Conservation (phyloP, 192 early-diverging fungal species). For the Anaeromyces robustus region DNA sequence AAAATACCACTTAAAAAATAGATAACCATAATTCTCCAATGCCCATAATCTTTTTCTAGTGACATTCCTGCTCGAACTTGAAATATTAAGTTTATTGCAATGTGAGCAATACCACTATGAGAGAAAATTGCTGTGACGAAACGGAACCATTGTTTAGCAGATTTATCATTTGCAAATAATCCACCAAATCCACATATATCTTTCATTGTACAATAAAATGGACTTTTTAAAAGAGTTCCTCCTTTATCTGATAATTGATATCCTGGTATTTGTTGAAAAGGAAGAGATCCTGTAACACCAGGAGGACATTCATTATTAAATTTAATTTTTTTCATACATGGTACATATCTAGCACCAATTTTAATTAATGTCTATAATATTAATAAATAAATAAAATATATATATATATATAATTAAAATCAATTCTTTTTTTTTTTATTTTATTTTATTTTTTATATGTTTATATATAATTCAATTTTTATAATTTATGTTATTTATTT, state of each 20-base stretch:
- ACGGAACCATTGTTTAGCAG: constrained; percentile 60
- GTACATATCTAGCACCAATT: constrained; percentile 58
- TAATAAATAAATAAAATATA: no score
- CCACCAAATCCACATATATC: constrained; percentile 46
- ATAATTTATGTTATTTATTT: no score
- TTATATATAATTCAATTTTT: no score
- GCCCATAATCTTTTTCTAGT: constrained; percentile 62
- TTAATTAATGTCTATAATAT: constrained; percentile 35
- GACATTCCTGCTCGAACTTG: constrained; percentile 54
- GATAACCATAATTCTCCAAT: constrained; percentile 47
- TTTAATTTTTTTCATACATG: constrained; percentile 48
- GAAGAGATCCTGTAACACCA: constrained; percentile 12
- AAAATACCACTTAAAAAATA: constrained; percentile 58
- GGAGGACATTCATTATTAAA: constrained; percentile 16
- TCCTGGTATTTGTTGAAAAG: neutral
- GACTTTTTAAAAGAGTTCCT: neutral
- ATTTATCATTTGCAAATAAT: constrained; percentile 1
- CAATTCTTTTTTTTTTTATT: neutral
- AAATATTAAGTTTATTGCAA: constrained; percentile 56
- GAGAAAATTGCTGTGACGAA: constrained; percentile 67
- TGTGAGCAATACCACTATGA: constrained; percentile 66
- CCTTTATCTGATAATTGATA: neutral
- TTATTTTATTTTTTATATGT: no score
- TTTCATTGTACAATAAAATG: constrained; percentile 29
- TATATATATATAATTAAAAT: neutral